phyloP scores from a whole-genome alignment of 1,284 basidiomycete species.

The Rhodotorula sp. region DNA sequence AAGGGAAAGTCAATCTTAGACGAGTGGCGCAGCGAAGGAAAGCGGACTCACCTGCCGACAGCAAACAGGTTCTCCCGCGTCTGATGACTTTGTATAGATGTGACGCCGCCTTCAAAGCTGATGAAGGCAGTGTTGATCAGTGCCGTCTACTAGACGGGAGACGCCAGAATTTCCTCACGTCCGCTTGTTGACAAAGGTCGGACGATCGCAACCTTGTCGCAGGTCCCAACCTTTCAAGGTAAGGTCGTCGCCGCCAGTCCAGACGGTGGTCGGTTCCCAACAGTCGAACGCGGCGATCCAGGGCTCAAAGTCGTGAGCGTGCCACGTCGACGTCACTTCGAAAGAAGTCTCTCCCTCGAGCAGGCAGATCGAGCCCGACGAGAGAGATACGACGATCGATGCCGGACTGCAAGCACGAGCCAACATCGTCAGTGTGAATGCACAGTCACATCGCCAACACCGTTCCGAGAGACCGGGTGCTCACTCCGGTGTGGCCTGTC shows the following conservation, averaged over 20 bases:
- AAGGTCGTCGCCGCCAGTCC: slow-evolving; percentile 92
- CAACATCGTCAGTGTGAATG: not conserved
- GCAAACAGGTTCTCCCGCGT: slow-evolving; percentile 76
- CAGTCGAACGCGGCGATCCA: slow-evolving; percentile 92
- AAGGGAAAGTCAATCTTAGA: too few relatives aligned
- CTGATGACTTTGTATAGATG: slow-evolving; percentile 82
- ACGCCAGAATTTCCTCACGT: slow-evolving; percentile 51
- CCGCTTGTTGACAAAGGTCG: slow-evolving; percentile 70
- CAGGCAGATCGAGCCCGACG: slow-evolving; percentile 68
- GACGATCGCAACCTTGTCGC: slow-evolving; percentile 61
- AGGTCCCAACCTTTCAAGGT: slow-evolving; percentile 89
- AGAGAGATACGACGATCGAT: slow-evolving; percentile 69
- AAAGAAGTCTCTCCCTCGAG: slow-evolving; percentile 53
- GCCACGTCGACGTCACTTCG: slow-evolving; percentile 62
- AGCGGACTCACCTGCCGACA: slow-evolving; percentile 71
- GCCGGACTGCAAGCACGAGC: slow-evolving; percentile 15
- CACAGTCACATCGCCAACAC: slow-evolving; percentile 5
- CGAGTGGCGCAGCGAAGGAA: not conserved
- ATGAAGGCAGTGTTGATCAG: not conserved
- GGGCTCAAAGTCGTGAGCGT: slow-evolving; percentile 88
- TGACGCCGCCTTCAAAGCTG: slow-evolving; percentile 90
- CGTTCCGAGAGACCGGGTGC: not conserved
- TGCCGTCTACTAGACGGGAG: not conserved
- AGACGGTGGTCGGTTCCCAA: slow-evolving; percentile 72
- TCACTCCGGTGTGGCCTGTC: slow-evolving; percentile 44